Evolutionary conservation across 192 early-diverging fungal species (phyloP).

Genomic region (Mycoemilia scoparia): DNA sequence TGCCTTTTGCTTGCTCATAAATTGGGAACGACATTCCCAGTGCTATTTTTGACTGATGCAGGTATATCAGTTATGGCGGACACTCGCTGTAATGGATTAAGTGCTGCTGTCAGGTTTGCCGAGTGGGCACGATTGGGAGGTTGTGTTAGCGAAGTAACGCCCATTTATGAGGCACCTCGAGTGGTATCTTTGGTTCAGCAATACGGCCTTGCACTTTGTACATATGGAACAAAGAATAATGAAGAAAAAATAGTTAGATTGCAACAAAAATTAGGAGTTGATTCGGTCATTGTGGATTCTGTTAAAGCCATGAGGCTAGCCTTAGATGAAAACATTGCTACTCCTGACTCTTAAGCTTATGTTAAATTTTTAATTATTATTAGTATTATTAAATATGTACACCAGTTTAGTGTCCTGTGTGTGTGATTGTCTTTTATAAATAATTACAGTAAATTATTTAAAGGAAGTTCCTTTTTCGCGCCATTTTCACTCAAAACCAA

Average conservation of each 20-base stretch:
- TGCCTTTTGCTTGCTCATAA: slow-evolving; percentile 72
- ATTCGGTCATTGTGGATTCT: slow-evolving; percentile 68
- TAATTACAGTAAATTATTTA: no score
- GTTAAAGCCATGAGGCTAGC: slow-evolving; percentile 33
- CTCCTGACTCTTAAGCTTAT: not conserved
- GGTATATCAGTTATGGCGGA: slow-evolving; percentile 59
- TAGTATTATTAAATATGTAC: no score
- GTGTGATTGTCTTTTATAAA: no score
- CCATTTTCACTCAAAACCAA: no score
- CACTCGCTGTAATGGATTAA: slow-evolving; percentile 59
- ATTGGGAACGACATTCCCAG: slow-evolving; percentile 59
- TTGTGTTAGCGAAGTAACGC: slow-evolving; percentile 53
- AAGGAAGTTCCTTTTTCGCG: no score
- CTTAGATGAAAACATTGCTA: not conserved
- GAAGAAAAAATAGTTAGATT: slow-evolving; percentile 43
- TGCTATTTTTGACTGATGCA: slow-evolving; percentile 82
- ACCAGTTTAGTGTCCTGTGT: no score
- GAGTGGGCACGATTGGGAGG: slow-evolving; percentile 52
- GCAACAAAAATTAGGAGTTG: slow-evolving; percentile 65
- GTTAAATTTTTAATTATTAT: not conserved
- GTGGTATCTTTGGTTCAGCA: slow-evolving; percentile 53
- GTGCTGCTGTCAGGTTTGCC: slow-evolving; percentile 61
- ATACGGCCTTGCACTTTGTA: slow-evolving; percentile 49
- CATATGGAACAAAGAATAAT: slow-evolving; percentile 72
- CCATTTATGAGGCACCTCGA: slow-evolving; percentile 57